phyloP scores from a whole-genome alignment of 345 rosid genomes.

The Sisymbrium irio region DNA sequence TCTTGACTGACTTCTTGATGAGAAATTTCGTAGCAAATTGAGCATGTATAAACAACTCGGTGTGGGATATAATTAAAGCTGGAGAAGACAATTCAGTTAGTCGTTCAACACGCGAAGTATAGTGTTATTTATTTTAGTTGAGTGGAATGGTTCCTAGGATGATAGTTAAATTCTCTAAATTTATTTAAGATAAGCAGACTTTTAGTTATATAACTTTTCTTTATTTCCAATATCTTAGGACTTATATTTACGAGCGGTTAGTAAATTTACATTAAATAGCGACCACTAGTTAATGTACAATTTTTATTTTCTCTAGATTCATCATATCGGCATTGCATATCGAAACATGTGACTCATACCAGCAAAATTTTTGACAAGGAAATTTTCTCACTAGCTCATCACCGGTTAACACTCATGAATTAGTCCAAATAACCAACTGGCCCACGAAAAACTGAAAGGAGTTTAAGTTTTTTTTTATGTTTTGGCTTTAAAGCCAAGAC shows the following conservation, averaged over 20 bases:
- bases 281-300: neutral
- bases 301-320: neutral
- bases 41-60: conserved; percentile 6
- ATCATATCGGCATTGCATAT: neutral
- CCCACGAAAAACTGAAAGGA: neutral
- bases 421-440: neutral
- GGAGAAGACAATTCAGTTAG: neutral
- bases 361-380: neutral
- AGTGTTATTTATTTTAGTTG: neutral
- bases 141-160: neutral
- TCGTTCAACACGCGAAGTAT: conserved; percentile 1
- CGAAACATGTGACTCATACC: neutral
- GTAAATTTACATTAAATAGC: neutral
- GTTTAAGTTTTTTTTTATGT: neutral
- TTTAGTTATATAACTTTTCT: neutral
- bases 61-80: neutral
- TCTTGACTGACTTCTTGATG: neutral
- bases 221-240: neutral
- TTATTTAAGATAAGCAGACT: neutral
- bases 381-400: neutral
- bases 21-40: conserved; percentile 16
- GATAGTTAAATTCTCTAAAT: neutral
- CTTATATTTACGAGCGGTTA: neutral
- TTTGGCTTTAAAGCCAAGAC: neutral
- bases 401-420: neutral